phyloP scores from a whole-genome alignment of 2,329 filamentous ascomycete species.

The Neopestalotiopsis rosae region DNA sequence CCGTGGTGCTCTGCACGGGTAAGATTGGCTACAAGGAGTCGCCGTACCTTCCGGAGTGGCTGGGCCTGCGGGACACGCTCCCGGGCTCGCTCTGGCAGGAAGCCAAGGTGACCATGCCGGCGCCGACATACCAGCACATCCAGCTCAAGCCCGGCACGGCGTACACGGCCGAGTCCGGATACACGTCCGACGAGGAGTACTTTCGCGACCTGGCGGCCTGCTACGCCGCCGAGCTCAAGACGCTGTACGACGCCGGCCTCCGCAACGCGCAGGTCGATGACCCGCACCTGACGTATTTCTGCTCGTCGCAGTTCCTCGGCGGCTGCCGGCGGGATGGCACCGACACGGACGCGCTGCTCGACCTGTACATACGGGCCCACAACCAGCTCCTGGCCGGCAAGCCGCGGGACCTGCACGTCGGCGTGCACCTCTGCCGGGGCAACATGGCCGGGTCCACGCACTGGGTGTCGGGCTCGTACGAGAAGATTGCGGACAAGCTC shows the following conservation, averaged over 20 bases:
- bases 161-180: constrained; percentile 51
- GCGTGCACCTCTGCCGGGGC: constrained; percentile 64
- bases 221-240: constrained; percentile 56
- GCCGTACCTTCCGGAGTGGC: constrained; percentile 38
- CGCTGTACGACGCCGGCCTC: constrained; percentile 57
- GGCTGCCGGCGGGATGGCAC: constrained; percentile 62
- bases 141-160: constrained; percentile 59
- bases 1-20: constrained; percentile 40
- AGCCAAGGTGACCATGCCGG: constrained; percentile 67
- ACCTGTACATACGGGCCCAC: constrained; percentile 67
- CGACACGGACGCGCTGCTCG: constrained; percentile 57
- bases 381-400: constrained; percentile 61
- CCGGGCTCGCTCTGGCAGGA: constrained; percentile 62
- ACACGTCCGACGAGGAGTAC: constrained; percentile 56
- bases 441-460: constrained; percentile 54
- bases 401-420: constrained; percentile 63
- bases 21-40: constrained; percentile 48
- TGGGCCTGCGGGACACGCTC: constrained; percentile 45
- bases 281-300: constrained; percentile 62
- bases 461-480: constrained; percentile 58
- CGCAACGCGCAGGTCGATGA: constrained; percentile 62
- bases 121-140: constrained; percentile 70
- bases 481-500: constrained; percentile 54
- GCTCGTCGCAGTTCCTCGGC: constrained; percentile 58
- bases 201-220: constrained; percentile 59